phyloP scores from a whole-genome alignment of 371 early-diverging fungal species.

The Capillidium heterosporum region DNA sequence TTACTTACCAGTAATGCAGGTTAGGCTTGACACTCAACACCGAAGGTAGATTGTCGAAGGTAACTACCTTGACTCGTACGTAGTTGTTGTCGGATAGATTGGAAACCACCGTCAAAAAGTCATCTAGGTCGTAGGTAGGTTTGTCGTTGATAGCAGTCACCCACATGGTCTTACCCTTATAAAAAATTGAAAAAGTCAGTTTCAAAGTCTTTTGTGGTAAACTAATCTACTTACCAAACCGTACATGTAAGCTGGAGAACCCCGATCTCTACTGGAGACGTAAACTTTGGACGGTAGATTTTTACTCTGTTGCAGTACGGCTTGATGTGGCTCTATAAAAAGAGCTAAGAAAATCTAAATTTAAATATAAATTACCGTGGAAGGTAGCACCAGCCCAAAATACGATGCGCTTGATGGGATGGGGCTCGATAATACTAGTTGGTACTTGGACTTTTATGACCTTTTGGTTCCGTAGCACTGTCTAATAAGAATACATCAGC shows the following conservation, averaged over 20 bases:
- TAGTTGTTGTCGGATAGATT: slow-evolving; percentile 44
- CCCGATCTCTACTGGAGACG: slow-evolving; percentile 45
- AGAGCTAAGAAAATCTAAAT: not conserved
- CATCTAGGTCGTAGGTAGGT: slow-evolving; percentile 38
- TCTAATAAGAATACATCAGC: slow-evolving; percentile 3
- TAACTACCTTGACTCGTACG: slow-evolving; percentile 65
- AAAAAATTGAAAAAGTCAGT: slow-evolving; percentile 5
- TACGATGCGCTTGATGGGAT: slow-evolving; percentile 40
- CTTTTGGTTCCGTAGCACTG: slow-evolving; percentile 40
- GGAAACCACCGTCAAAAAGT: slow-evolving; percentile 38
- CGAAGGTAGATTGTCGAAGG: slow-evolving; percentile 59
- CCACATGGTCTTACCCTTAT: slow-evolving; percentile 49
- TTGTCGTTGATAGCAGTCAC: slow-evolving; percentile 49
- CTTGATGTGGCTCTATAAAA: slow-evolving; percentile 53
- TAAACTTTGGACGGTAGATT: slow-evolving; percentile 52
- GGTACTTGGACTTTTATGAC: slow-evolving; percentile 39
- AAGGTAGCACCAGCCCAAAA: slow-evolving; percentile 54
- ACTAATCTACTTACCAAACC: slow-evolving; percentile 22
- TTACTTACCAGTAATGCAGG: slow-evolving; percentile 56
- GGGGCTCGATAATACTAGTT: slow-evolving; percentile 40
- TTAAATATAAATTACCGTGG: slow-evolving; percentile 18
- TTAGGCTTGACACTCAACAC: slow-evolving; percentile 63
- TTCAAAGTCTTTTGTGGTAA: not conserved
- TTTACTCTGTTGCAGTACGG: slow-evolving; percentile 58
- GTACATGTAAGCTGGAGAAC: slow-evolving; percentile 69